These are phyloP conservation scores for Magnusiomyces magnusii DNA, from an alignment of 1,139 yeast genomes.

Conservation along the genomic window DNA sequence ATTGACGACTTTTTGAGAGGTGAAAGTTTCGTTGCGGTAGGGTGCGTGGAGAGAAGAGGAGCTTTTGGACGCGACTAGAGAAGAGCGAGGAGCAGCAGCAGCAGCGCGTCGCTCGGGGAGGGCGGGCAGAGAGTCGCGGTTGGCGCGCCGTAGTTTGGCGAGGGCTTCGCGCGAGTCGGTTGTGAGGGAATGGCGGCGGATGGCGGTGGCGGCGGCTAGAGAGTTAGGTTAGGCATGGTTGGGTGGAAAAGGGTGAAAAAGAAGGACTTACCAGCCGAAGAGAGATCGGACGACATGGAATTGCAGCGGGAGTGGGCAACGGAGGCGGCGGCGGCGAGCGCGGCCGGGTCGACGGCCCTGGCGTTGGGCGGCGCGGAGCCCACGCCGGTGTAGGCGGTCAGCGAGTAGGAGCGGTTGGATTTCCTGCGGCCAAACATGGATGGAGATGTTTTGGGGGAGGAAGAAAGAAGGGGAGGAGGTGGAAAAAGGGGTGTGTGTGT, in stretches of 20 bases:
- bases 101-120: too few species aligned
- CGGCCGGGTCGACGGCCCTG: conserved; percentile 27
- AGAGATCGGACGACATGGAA: conserved; percentile 17
- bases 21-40: too few species aligned
- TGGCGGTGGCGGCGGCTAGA: conserved; percentile 36
- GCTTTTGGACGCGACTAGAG: too few species aligned
- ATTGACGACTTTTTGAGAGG: conserved; percentile 6
- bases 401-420: conserved; percentile 25
- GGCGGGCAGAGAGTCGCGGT: too few species aligned
- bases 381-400: conserved; percentile 31
- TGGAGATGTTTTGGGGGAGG: too few species aligned
- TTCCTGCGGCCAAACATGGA: conserved; percentile 22
- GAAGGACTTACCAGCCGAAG: conserved; percentile 17
- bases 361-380: conserved; percentile 25
- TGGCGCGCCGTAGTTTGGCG: neutral
- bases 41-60: too few species aligned
- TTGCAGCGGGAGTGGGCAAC: conserved; percentile 21
- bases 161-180: neutral
- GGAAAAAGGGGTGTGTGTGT: too few species aligned
- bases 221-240: neutral
- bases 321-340: conserved; percentile 41
- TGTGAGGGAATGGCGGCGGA: conserved; percentile 33
- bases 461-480: too few species aligned
- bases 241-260: neutral
- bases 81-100: too few species aligned